phyloP scores from a whole-genome alignment of 75 land plant genomes.

The Pinus albicaulis region DNA sequence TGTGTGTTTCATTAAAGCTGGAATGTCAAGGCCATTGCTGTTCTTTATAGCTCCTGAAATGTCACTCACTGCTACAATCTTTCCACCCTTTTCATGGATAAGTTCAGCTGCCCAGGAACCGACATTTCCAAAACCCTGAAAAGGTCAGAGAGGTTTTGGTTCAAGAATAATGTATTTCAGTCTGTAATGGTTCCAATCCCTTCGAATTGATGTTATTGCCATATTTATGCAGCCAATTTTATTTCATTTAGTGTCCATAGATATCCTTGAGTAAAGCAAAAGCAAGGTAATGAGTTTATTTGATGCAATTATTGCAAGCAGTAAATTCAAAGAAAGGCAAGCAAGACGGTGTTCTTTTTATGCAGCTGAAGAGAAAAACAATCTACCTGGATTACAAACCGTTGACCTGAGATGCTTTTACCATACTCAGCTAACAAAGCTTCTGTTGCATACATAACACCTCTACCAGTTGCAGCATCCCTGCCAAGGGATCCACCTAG shows the following conservation, averaged over 20 bases:
- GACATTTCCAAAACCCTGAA: conserved; percentile 85
- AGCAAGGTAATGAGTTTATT: background rate
- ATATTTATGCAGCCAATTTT: background rate
- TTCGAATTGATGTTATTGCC: background rate
- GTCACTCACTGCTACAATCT: conserved; percentile 72
- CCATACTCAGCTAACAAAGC: conserved; percentile 85
- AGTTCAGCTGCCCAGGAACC: conserved; percentile 82
- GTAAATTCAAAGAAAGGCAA: background rate
- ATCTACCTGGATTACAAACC: conserved; percentile 83
- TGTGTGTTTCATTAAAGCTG: conserved; percentile 45
- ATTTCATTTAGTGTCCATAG: background rate
- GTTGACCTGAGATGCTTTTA: conserved; percentile 55
- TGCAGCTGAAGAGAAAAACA: background rate
- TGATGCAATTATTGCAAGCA: background rate
- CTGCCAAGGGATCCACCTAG: conserved; percentile 97
- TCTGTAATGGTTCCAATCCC: background rate
- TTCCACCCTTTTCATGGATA: conserved; percentile 70
- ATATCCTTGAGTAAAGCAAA: background rate
- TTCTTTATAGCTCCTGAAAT: conserved; percentile 66
- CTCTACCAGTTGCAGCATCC: conserved; percentile 97
- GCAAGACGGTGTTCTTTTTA: background rate
- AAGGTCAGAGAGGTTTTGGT: background rate
- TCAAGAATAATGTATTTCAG: background rate
- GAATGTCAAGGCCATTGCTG: conserved; percentile 64
- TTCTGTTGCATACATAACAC: conserved; percentile 88